Evolutionary conservation across 495 filamentous ascomycete species (phyloP), one percentile per base, ranked within the genome.

Genomic region (Penicillium cosmopolitanum): DNA sequence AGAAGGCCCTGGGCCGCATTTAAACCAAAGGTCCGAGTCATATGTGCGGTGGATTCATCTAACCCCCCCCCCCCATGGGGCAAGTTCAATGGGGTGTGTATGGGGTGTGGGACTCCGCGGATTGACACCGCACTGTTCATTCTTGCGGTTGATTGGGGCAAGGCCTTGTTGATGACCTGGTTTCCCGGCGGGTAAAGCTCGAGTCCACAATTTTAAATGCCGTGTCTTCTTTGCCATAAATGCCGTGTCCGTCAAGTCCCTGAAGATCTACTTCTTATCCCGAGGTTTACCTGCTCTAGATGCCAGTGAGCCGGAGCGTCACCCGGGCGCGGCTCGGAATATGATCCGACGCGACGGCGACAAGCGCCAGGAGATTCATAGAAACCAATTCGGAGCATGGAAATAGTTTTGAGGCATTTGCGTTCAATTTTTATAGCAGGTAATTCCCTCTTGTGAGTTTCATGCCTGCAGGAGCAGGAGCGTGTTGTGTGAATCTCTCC

Each of bases 291-390:
- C 4, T 43, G 15, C 38, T 28, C 5, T 4, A 35, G 35, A 51
- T 40, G 28, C 5, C 28, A 16, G 46, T 19, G 15, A 25, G 21
- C 53, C 59, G 59, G 65, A 51, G 19, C 51, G 34, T 48, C 48
- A 62, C 44, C 65, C 65, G 65, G 53, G 43, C 19, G 13, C 8
- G 13, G 16, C 55, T 35, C 58, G 60, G 55, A 50, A 57, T 57
- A 7, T 44, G 13, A 25, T 34, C 60, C 59, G 59, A 5, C 51
- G 12, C 46, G 47, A 33, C 33, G 15, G 28, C 46, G 44, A 51
- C 36, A 40, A 15, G 15, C 36, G 11, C 36, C 5, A 31, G 28
- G 28, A 9, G 28, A 40, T 40, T 40, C 10, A 5, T 1, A n/a
- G 0, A 40, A 13, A 13, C 15, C 11, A 1, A 40, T 12, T 40